Base-by-base conservation (phyloP, 129 eudicot species). In the Chrysanthemum lavandulifolium region DNA sequence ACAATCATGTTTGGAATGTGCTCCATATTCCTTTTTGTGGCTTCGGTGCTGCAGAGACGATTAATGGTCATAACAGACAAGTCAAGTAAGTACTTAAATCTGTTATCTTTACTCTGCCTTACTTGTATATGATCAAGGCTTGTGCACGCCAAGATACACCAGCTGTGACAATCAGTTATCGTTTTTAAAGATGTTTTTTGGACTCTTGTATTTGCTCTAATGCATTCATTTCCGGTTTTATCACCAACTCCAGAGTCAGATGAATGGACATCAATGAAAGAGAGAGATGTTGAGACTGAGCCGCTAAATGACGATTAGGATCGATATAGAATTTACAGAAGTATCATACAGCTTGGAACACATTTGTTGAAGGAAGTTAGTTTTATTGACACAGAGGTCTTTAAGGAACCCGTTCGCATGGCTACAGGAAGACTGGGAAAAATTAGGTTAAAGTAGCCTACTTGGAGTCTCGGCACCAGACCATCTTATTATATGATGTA, bases 1-100 rank as follows among this genome's bases (percentile, higher is more conserved):
- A 94, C 94, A 10, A 89, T 94, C 16, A 94, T 94, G 97, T 94
- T 94, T 69, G 99, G 99, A 62, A 94, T 90, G 99, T 94, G 99
- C 92, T 94, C 99, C 16, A 94, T 94, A 78, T 94, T 94, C 82
- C 99, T 94, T 66, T 84, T 88, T 54, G 85, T 90, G 83, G 99
- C 99, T 12, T 81, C 96, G 18, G 73, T 90, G 63, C 75, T 94
- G 76, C 99, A 94, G 80, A 86, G 96, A 78, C 87, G 97, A 64
- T 86, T 95, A 48, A 59, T 75, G 60, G 91, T 84, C 45, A 82
- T 95, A 23, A 77, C 96, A 29, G 99, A 90, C 14, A 94, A 88
- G 86, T 73, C 97, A 79, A 94, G 98, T 94, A 78, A 86, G 97
- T 82, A 5, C 43, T 13, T 2, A 23, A 64, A 3, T 13, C 29